phyloP scores from a whole-genome alignment of 345 rosid species.

The Excoecaria cochinchinensis region DNA sequence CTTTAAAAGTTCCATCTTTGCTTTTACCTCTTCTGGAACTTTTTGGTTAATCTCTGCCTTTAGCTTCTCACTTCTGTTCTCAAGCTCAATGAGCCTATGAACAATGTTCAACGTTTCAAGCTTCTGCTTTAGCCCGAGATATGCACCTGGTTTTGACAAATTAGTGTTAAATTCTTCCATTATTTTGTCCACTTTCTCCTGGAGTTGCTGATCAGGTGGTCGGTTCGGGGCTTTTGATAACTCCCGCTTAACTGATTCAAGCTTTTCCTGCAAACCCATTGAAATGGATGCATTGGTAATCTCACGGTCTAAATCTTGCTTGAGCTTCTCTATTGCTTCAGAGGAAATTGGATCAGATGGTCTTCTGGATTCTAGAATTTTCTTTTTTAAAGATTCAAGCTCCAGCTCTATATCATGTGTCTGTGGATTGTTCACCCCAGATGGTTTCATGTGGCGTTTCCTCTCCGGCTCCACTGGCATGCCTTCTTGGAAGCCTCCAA shows the following conservation, averaged over 20 bases:
- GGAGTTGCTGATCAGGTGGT: conserved; percentile 21
- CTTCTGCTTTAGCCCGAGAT: conserved; percentile 42
- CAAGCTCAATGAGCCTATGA: conserved; percentile 21
- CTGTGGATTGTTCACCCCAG: conserved; percentile 27
- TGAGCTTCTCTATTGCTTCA: conserved; percentile 30
- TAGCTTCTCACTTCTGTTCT: conserved; percentile 35
- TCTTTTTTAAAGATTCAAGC: conserved; percentile 22
- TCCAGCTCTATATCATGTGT: conserved; percentile 29
- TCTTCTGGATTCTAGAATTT: conserved; percentile 21
- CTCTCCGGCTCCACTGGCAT: conserved; percentile 24
- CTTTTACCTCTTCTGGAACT: conserved; percentile 35
- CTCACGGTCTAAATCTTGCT: conserved; percentile 32
- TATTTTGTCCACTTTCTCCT: conserved; percentile 26
- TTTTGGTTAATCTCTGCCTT: conserved; percentile 33
- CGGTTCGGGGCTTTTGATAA: conserved; percentile 26
- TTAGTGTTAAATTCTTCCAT: conserved; percentile 33
- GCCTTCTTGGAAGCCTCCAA: conserved; percentile 39
- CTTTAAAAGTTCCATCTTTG: conserved; percentile 30
- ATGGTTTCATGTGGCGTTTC: conserved; percentile 31
- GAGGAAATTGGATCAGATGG: conserved; percentile 18
- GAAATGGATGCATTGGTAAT: conserved; percentile 33
- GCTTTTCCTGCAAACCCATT: conserved; percentile 39
- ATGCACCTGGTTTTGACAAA: conserved; percentile 39
- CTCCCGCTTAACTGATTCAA: conserved; percentile 30
- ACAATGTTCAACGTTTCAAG: conserved; percentile 30